These are phyloP conservation scores for Xylariaceae sp. DNA, from an alignment of 2,329 filamentous ascomycete species.

Conservation along the genomic window DNA sequence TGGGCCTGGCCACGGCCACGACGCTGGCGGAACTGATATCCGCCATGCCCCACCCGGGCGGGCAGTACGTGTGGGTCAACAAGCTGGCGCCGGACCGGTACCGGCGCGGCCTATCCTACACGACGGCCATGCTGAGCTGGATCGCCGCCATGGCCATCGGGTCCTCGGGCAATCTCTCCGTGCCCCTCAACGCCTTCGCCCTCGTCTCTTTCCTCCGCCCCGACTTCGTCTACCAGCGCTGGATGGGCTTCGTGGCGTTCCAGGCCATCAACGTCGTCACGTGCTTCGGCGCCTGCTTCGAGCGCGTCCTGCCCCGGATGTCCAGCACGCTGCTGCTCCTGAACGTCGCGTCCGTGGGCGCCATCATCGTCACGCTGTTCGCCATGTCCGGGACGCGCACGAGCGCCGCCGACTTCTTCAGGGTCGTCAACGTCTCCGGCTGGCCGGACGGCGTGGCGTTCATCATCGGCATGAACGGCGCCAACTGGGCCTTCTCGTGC, in stretches of 20 bases:
- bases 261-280: not conserved
- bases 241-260: not conserved
- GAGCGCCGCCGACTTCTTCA: not conserved
- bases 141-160: not conserved
- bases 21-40: not conserved
- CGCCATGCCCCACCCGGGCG: not conserved
- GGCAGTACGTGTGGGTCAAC: not conserved
- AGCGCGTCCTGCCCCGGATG: not conserved
- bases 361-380: not conserved
- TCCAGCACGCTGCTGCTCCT: not conserved
- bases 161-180: not conserved
- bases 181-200: not conserved
- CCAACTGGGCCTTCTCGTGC: not conserved
- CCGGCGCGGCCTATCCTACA: not conserved
- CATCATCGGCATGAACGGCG: not conserved
- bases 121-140: not conserved
- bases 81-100: not conserved
- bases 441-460: not conserved
- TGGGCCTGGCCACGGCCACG: not conserved
- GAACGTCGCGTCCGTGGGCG: not conserved
- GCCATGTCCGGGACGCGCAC: not conserved
- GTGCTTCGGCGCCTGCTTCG: not conserved
- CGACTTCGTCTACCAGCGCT: not conserved
- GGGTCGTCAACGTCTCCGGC: not conserved
- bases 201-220: not conserved